Conservation (phyloP, 2,329 filamentous ascomycete genomes). For the Fonsecaea multimorphosa region DNA sequence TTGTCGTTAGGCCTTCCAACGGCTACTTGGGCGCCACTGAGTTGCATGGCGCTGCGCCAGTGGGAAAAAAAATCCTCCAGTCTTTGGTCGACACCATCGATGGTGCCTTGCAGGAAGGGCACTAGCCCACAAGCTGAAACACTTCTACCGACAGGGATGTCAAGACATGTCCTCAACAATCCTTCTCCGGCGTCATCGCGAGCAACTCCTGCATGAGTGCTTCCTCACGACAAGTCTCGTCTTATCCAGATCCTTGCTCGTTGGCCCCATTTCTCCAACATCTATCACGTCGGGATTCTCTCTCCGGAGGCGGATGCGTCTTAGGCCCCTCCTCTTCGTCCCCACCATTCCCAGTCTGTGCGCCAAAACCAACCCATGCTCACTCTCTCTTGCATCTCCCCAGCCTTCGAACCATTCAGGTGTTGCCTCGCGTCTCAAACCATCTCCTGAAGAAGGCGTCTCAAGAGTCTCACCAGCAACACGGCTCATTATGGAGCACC, state of each 20-base stretch:
- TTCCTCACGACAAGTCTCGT: not conserved
- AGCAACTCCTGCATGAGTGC: slow-evolving; percentile 6
- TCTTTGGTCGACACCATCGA: not conserved
- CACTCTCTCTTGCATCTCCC: not conserved
- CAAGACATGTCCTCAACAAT: not conserved
- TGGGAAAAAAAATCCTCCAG: slow-evolving; percentile 22
- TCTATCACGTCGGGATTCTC: not conserved
- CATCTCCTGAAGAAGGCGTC: slow-evolving; percentile 18
- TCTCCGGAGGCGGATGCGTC: not conserved
- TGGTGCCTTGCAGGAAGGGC: slow-evolving; percentile 4
- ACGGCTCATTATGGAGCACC: not conserved
- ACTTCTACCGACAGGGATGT: slow-evolving; percentile 3
- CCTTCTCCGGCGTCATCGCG: not conserved
- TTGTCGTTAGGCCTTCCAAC: not conserved
- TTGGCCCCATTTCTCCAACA: slow-evolving; percentile 10
- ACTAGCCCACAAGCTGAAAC: slow-evolving; percentile 11
- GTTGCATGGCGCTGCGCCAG: slow-evolving; percentile 5
- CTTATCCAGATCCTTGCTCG: not conserved
- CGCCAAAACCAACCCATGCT: slow-evolving; percentile 12
- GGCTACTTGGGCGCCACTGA: slow-evolving; percentile 3
- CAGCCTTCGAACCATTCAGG: not conserved
- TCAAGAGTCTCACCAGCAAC: slow-evolving; percentile 13
- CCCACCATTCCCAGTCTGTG: slow-evolving; percentile 3
- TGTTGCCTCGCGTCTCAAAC: slow-evolving; percentile 10
- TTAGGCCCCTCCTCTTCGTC: not conserved